A percentile compares a stretch with the other conserved stretches of the same genome.
phyloP scores from a whole-genome alignment of 2,329 filamentous ascomycete species.

The Phyllosticta paracitricarpa region DNA sequence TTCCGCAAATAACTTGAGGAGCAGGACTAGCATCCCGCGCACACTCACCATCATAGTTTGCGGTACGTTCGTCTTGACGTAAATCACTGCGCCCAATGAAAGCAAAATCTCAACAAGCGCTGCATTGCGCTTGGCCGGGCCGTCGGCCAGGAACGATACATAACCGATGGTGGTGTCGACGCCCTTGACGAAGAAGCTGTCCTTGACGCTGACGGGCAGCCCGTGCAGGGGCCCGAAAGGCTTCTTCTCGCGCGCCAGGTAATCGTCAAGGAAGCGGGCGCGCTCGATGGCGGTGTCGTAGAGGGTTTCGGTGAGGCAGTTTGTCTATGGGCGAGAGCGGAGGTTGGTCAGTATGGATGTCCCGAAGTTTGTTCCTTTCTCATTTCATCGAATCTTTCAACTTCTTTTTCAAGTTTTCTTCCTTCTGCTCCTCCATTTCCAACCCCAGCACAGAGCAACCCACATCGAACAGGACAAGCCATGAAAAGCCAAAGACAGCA shows the following conservation, averaged over 20 bases:
- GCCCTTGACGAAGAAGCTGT: conserved; percentile 40
- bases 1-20: neutral
- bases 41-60: conserved; percentile 42
- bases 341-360: neutral
- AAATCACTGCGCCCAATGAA: conserved; percentile 40
- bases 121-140: conserved; percentile 13
- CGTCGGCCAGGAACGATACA: conserved; percentile 30
- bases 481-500: neutral
- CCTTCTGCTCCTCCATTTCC: neutral
- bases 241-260: conserved; percentile 24
- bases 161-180: conserved; percentile 40
- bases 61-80: conserved; percentile 44
- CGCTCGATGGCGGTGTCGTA: conserved; percentile 26
- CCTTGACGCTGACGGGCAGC: conserved; percentile 42
- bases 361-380: too few relatives aligned
- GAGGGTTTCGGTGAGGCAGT: conserved; percentile 32
- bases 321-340: conserved; percentile 14
- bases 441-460: too few relatives aligned
- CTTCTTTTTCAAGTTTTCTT: too few relatives aligned
- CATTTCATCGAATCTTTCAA: too few relatives aligned
- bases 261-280: conserved; percentile 21
- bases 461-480: neutral
- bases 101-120: conserved; percentile 25
- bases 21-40: neutral
- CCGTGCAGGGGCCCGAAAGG: conserved; percentile 37